Base-by-base conservation (phyloP, 2,329 filamentous ascomycete genomes). In the Endoconidiophora laricicola region DNA sequence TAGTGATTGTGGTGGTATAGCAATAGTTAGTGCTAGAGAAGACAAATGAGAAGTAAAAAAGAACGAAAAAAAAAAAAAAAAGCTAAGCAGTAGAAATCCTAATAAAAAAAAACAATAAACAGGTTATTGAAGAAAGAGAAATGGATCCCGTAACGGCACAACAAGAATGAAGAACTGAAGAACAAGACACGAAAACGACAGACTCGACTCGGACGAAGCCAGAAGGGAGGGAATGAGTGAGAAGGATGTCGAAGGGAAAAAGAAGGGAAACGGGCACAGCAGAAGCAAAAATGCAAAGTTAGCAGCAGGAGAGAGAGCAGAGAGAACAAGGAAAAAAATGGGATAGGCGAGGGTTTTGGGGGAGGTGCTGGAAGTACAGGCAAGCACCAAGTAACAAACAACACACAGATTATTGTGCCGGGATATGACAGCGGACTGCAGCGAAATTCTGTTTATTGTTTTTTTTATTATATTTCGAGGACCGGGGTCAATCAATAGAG, bases 131-230 rank as follows among this genome's bases (percentile, higher is more conserved):
- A 22, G 18, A 29, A 41, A 24, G 29, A 45, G 33, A 47, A 39
- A 38, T 24, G 22, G 22, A 23, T 37, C 29, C 37, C 38, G 33
- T 46, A 46, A 18, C 18, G 33, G 29, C 44, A 46, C 26, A 33
- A 46, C 40, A 37, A 39, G 44, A 44, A 40, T 42, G 33, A 46
- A 40, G 38, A 39, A 24, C 29, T 16, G 16, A 43, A 47, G 41
- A 49, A 50, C 39, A 47, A 44, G 26, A 29, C 26, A 46, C 49
- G 38, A 42, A 24, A 46, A 40, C 43, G 41, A 46, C 42, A 46
- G 37, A 45, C 43, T 20, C 47, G 37, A 36, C 33, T 36, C 39
- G 33, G 36, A 41, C 40, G 50, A 37, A 40, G 50, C 42, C 29
- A 22, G 44, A 52, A 41, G 38, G n/a, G 40, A 49, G 37, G n/a